Conservation (phyloP, 495 filamentous ascomycete species). For the Rostrohypoxylon terebratum region DNA sequence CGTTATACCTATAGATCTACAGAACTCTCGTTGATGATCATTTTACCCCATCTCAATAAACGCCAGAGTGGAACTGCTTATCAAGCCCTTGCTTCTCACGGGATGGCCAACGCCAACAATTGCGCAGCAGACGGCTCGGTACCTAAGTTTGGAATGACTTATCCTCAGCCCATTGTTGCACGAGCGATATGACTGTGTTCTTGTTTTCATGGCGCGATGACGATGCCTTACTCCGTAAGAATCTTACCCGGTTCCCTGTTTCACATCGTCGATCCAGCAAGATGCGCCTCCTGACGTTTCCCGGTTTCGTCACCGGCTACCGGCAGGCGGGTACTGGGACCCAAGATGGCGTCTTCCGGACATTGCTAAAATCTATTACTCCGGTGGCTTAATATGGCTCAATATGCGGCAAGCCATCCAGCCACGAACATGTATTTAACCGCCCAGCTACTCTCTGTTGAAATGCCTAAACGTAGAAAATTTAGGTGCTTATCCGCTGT, state of each 20-base stretch:
- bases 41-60: not conserved
- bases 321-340: not conserved
- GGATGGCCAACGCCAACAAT: not conserved
- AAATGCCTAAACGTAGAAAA: not conserved
- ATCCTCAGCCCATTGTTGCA: slow-evolving; percentile 22
- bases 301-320: slow-evolving; percentile 3
- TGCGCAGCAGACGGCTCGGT: not conserved
- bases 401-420: not conserved
- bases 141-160: not conserved
- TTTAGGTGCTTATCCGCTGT: not conserved
- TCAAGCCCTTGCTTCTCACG: not conserved
- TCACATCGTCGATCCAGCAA: slow-evolving; percentile 22
- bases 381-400: not conserved
- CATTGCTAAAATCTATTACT: not conserved
- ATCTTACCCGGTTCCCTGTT: slow-evolving; percentile 17
- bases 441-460: not conserved
- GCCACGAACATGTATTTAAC: not conserved
- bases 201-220: not conserved
- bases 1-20: not conserved
- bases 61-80: not conserved
- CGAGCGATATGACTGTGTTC: slow-evolving; percentile 22
- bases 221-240: slow-evolving; percentile 19
- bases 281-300: not conserved
- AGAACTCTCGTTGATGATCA: not conserved
- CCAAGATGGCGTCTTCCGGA: not conserved